Evolutionary conservation across 1,139 yeast species (phyloP).

Genomic region (Lodderomyces elongisporus): DNA sequence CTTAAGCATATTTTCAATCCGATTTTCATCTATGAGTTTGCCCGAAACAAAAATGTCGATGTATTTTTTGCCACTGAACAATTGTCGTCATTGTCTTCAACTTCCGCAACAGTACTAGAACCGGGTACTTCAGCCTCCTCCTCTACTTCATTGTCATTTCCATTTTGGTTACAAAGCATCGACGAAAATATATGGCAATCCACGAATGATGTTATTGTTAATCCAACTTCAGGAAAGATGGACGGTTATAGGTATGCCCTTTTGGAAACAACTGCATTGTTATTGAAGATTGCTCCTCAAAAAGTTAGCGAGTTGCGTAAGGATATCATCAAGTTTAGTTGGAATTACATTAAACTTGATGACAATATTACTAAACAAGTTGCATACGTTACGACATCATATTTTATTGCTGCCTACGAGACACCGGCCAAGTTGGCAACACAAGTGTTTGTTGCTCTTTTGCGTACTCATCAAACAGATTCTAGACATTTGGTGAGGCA

Average conservation of each 20-base stretch:
- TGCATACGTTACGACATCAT: constrained; percentile 84
- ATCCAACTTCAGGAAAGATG: constrained; percentile 62
- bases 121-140: background rate
- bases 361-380: constrained; percentile 89
- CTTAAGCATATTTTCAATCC: constrained; percentile 64
- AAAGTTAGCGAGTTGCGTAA: constrained; percentile 64
- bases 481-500: constrained; percentile 80
- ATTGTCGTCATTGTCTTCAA: too few species aligned
- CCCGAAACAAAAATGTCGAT: constrained; percentile 44
- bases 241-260: constrained; percentile 76
- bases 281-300: constrained; percentile 66
- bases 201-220: constrained; percentile 47
- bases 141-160: constrained; percentile 11
- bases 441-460: constrained; percentile 85
- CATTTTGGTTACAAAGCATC: constrained; percentile 61
- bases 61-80: constrained; percentile 34
- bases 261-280: constrained; percentile 72
- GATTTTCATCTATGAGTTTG: constrained; percentile 59
- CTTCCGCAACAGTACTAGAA: too few species aligned
- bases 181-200: constrained; percentile 72
- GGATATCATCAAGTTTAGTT: constrained; percentile 87
- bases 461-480: constrained; percentile 83
- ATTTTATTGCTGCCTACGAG: constrained; percentile 83
- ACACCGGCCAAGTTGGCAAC: constrained; percentile 87
- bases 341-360: constrained; percentile 89